Evolutionary conservation across 2,329 filamentous ascomycete species (phyloP), one percentile per base, ranked within the genome.

Genomic region (Beauveria sp.): DNA sequence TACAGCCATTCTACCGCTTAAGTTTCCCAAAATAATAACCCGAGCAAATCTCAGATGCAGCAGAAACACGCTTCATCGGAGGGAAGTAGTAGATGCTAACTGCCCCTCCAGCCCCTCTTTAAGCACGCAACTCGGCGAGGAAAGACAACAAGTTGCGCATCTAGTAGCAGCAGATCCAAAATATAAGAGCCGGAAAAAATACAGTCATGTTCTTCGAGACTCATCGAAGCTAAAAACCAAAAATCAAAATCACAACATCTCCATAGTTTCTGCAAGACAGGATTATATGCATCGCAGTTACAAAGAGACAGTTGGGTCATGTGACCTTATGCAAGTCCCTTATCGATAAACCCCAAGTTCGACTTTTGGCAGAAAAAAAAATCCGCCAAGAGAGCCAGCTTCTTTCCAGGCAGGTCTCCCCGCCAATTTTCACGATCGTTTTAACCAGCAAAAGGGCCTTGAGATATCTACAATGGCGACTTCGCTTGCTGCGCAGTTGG

Each of bases 401-500:
- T 55, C 43, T 18, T 47, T 20, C 28, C 46, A 53, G 41, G 53
- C 59, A 24, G 26, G 16, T 47, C 34, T 58, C 52, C 51, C 52
- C n/a, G 59, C 53, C 59, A 56, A 30, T 52, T 20, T 37, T 44
- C 41, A 40, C 40, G 24, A n/a, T 46, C 41, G 40, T 40, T 46
- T 30, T 50, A 37, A 58, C 54, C 41, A 47, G 37, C 41, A 44
- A 9, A 53, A 54, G n/a, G 34, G 56, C 44, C 51, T 22, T 41
- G 12, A 28, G 53, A 44, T 57, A 55, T 44, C 61, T 30, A 61
- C 44, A 65, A 96, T 96, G 91, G 82, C 88, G 69, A 91, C 92
- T 63, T 88, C 91, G 71, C 88, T 99, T 68, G 90, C 93, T 76
- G 87, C 91, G 79, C 96, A 99, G 83, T 81, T 99, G 79, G 91